Conservation (phyloP, 2,329 filamentous ascomycete species). For the Neonectria faginata region DNA sequence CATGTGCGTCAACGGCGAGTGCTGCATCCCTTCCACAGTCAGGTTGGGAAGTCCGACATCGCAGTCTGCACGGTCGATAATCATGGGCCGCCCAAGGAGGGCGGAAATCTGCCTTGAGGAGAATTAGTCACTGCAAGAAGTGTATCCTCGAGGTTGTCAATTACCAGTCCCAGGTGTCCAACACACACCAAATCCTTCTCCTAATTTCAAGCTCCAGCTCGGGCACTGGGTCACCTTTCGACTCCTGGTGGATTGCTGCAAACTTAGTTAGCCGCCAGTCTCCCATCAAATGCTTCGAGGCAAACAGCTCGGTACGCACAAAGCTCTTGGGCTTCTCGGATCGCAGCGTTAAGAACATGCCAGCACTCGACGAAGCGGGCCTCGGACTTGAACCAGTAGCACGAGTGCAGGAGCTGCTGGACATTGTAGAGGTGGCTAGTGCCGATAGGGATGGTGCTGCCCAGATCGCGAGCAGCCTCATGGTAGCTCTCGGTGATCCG, state of each 20-base stretch:
- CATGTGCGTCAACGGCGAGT: slow-evolving; percentile 52
- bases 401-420: slow-evolving; percentile 53
- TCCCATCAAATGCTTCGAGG: neutral
- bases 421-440: slow-evolving; percentile 50
- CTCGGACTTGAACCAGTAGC: slow-evolving; percentile 54
- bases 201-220: slow-evolving; percentile 53
- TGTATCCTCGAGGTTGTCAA: neutral
- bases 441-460: slow-evolving; percentile 49
- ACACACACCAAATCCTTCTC: slow-evolving; percentile 52
- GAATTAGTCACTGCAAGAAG: slow-evolving; percentile 9
- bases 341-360: slow-evolving; percentile 52
- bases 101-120: slow-evolving; percentile 51
- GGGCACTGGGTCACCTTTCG: slow-evolving; percentile 39
- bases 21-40: slow-evolving; percentile 47
- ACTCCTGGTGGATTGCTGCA: slow-evolving; percentile 50
- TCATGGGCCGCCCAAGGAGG: slow-evolving; percentile 49
- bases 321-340: slow-evolving; percentile 53
- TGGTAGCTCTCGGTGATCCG: slow-evolving; percentile 50
- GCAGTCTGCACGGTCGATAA: slow-evolving; percentile 51
- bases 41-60: slow-evolving; percentile 50
- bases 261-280: slow-evolving; percentile 15
- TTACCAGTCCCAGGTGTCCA: slow-evolving; percentile 56
- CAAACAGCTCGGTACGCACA: slow-evolving; percentile 33
- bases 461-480: slow-evolving; percentile 49
- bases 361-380: slow-evolving; percentile 53